Evolutionary conservation across 176 grass and related monocot genomes (phyloP), one percentile per base, ranked within the genome.

Genomic region (Ananas comosus): DNA sequence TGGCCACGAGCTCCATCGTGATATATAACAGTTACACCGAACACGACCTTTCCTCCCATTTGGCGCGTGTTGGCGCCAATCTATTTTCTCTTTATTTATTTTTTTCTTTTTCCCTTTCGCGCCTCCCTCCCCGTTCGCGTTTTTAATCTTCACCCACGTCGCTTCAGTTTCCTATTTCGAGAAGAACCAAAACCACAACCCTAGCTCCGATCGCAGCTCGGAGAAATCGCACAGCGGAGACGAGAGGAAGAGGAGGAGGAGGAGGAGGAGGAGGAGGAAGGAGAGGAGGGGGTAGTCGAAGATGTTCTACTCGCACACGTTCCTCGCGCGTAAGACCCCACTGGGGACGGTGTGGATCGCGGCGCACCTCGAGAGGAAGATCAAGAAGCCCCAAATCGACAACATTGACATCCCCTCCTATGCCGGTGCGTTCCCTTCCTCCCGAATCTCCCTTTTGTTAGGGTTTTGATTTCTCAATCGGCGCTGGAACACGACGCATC

Each of bases 261-360:
- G 33, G 33, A 42, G 33, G 33, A 42, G 33, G 13, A 65, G 53
- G 14, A 2, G n/a, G 25, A 28, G 1, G 22, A 23, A 1, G 64
- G n/a, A n/a, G n/a, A n/a, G n/a, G n/a, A n/a, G 42, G 27, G 49
- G 51, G 16, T 24, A 29, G 8, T 65, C 28, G 18, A 64, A 63
- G 22, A 91, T 97, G 89, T 97, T 97, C 86, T 97, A 92, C 78
- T 97, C 89, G 10, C 94, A 89, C 70, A 85, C 84, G 12, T 79
- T 97, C 68, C 84, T 97, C 13, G 94, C 80, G 14, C 73, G 77
- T 81, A 97, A 97, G 54, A 85, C 77, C 70, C 72, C 89, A 14
- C 64, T 92, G 10, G 80, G 84, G 24, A 83, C 84, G 52, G 81
- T 97, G 52, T 97, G 89, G 94, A 85, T 97, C 65, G 94, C 94